Percentiles rank a stretch among this genome's conserved stretches.
These are phyloP conservation scores for Erodium chrysanthum DNA, from an alignment of 441 rosid genomes.

Conservation along the genomic window DNA sequence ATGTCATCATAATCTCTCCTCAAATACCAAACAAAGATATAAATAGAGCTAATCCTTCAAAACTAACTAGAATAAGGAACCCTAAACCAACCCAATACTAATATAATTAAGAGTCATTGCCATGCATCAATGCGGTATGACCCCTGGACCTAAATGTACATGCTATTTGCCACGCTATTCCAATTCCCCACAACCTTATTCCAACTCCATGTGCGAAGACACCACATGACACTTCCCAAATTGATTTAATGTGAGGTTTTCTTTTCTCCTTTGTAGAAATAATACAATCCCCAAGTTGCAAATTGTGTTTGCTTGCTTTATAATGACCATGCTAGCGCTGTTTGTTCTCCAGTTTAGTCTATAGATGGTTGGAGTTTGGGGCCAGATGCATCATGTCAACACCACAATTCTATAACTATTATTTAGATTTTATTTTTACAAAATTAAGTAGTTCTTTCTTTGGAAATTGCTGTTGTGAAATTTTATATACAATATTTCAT, in stretches of 20 bases:
- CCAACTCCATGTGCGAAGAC: background rate
- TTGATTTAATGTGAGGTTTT: background rate
- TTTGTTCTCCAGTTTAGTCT: too few relatives aligned
- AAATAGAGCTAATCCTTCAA: too few relatives aligned
- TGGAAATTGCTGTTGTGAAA: background rate
- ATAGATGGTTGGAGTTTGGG: too few relatives aligned
- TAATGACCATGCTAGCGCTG: too few relatives aligned
- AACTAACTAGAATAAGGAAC: too few relatives aligned
- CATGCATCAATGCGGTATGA: background rate
- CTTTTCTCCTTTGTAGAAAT: background rate
- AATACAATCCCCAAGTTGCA: background rate
- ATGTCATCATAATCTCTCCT: too few relatives aligned
- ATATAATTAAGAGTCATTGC: too few relatives aligned
- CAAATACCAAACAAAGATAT: too few relatives aligned
- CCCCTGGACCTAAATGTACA: background rate
- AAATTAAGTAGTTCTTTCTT: background rate
- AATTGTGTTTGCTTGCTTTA: background rate
- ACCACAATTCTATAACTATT: background rate
- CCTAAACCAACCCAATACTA: too few relatives aligned
- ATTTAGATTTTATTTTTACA: background rate
- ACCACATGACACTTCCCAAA: background rate
- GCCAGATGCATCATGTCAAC: too few relatives aligned
- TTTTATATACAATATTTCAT: background rate
- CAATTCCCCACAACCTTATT: background rate
- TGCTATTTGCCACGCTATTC: background rate